Evolutionary conservation across 1,284 basidiomycete genomes (phyloP), one percentile per base, ranked within the genome.

Genomic region (Sanghuangporus baumii): DNA sequence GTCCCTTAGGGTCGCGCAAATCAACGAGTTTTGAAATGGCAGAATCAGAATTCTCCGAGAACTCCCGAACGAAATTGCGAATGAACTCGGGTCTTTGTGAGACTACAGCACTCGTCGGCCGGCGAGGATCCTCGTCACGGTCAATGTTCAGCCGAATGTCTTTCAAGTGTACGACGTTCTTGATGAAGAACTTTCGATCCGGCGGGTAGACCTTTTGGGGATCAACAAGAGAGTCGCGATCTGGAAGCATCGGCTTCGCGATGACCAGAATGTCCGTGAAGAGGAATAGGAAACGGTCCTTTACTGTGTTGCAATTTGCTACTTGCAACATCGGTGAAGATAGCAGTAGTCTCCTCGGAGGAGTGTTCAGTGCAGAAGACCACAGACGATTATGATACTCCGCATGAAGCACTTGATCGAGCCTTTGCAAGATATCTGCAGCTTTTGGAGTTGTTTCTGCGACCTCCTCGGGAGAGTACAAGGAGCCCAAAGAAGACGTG

Each of bases 261-360:
- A 99, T 87, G 71, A 99, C 85, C 51, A 99, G 82, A 55, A 98
- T 82, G 73, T 99, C 97, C 71, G 81, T 93, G 81, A 99, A 99
- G 23, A 99, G 80, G 77, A 98, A 96, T 12, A 99, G 81, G 78
- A 94, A 96, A 8, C 96, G 88, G 71, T 98, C 95, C 74, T 99
- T 98, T 74, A 97, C 91, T 1, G 92, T 96, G 69, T 95, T 92
- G 40, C 88, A 82, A 75, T 95, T 95, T 69, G 94, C 94, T 6
- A 98, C 93, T 75, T 99, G 96, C 16, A 98, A 79, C 14, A 97
- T 91, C 1, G 94, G 91, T 5, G 91, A 89, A 2, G 90, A 89
- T 46, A 94, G 78, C 16, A 97, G 76, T 26, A 98, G 77, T 71
- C 90, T 93, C 48, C 96, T 83, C 4, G 92, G 91, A 18, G 95